Evolutionary conservation across 2,329 filamentous ascomycete species (phyloP), one percentile per base, ranked within the genome.

Genomic region (Harringtonia aguacate): DNA sequence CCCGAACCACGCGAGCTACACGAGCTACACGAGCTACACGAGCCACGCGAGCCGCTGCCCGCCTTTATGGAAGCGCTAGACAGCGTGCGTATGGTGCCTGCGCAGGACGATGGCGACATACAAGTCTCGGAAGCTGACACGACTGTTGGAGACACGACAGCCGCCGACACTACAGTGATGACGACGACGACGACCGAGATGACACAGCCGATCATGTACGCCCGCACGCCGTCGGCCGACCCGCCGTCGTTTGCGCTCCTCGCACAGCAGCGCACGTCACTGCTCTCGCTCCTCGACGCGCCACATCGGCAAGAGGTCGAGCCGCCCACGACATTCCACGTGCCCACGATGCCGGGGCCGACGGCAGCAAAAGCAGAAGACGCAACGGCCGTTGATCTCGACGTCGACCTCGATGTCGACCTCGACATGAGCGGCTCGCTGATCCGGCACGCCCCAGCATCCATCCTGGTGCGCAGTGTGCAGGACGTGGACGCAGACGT

Each of bases 181-280:
- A 13, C 41, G 8, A 13, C 29, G 10, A 17, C 22, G 22, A 27
- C 28, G 8, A 21, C 14, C n/a, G n/a, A n/a, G n/a, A n/a, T n/a
- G n/a, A n/a, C n/a, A n/a, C n/a, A n/a, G 20, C 33, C 38, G 58
- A 58, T 63, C 24, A 62, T 63, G 50, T 79, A 70, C 56, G 69
- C 75, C 13, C 68, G 76, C 48, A 79, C 77, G 2, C 77, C 77
- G 13, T 81, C 77, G 0, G 70, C 76, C 34, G 77, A 81, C 14
- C 77, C 76, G 18, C 77, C 78, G 2, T 60, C 73, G n/a, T 73
- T 72, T 54, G 77, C 77, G 34, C 55, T 77, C 18, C 56, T 73
- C 14, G 61, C 64, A 6, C 67, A 75, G 48, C 65, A 70, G 52
- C 72, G 76, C 36, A 72, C 70, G 7, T 81, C 77, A 3, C 66